Percentiles rank a stretch among this genome's conserved stretches.
phyloP scores from a whole-genome alignment of 2,329 filamentous ascomycete species.

The Aaosphaeria pasadenensis region DNA sequence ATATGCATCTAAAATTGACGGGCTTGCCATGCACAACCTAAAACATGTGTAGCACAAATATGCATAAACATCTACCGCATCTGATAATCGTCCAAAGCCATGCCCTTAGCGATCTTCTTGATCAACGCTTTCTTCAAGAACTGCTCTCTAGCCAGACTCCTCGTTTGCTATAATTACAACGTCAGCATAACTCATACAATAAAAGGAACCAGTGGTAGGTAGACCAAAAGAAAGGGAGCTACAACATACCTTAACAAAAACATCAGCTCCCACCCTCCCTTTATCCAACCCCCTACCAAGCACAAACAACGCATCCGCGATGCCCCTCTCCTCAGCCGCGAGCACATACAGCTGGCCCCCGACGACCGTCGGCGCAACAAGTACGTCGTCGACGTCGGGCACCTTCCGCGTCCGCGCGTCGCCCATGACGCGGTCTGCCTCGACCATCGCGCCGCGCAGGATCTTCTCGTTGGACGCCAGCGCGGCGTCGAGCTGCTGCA shows the following conservation, averaged over 20 bases:
- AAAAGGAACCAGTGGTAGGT: neutral
- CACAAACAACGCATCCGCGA: constrained; percentile 84
- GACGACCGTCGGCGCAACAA: constrained; percentile 92
- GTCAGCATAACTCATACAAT: too few species aligned
- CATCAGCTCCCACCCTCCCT: constrained; percentile 66
- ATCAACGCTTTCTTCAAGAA: constrained; percentile 80
- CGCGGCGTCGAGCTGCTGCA: constrained; percentile 68
- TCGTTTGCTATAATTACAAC: constrained; percentile 49
- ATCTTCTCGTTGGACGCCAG: constrained; percentile 76
- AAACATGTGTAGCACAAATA: too few species aligned
- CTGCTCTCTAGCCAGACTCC: constrained; percentile 73
- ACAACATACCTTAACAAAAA: constrained; percentile 69
- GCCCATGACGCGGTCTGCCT: constrained; percentile 75
- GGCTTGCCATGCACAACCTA: too few species aligned
- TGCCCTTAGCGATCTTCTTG: constrained; percentile 71
- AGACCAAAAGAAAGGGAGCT: too few species aligned
- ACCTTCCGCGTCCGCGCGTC: constrained; percentile 66
- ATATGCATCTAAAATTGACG: too few species aligned
- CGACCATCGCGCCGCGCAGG: constrained; percentile 70
- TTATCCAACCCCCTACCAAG: constrained; percentile 71
- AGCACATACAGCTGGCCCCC: constrained; percentile 88
- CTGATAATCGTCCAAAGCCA: constrained; percentile 59
- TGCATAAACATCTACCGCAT: constrained; percentile 15
- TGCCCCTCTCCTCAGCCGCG: constrained; percentile 82
- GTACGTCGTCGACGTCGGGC: constrained; percentile 81